Evolutionary conservation across 331 rosid species (phyloP).

Genomic region (Saraca asoca): DNA sequence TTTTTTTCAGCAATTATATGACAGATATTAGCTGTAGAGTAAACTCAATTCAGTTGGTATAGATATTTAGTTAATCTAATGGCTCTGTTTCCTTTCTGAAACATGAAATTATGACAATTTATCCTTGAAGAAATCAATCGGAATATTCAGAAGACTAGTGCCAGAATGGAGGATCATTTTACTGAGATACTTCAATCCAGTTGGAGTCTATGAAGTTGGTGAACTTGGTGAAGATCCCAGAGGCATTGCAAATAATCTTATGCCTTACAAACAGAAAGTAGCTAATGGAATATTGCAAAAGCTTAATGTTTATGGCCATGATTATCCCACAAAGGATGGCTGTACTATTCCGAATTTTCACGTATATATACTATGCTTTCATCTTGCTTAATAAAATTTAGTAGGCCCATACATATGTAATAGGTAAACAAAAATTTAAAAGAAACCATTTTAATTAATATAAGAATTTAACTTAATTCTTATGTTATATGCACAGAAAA

Average conservation of each 20-base stretch:
- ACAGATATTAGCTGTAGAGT: background rate
- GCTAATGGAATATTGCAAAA: conserved; percentile 83
- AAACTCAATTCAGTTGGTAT: too few species aligned
- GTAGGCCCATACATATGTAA: too few species aligned
- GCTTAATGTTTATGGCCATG: conserved; percentile 76
- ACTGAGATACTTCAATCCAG: conserved; percentile 88
- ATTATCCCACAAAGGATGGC: conserved; percentile 86
- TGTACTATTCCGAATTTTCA: conserved; percentile 59
- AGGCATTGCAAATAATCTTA: conserved; percentile 88
- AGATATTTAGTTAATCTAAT: too few species aligned
- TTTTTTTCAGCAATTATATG: too few species aligned
- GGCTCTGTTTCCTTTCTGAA: conserved; percentile 29
- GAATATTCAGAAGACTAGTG: conserved; percentile 74
- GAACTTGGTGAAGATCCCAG: conserved; percentile 86
- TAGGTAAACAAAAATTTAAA: too few species aligned
- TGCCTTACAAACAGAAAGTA: conserved; percentile 93
- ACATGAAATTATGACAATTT: conserved; percentile 43
- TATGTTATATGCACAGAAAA: too few species aligned
- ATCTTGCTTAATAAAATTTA: background rate
- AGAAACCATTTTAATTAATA: too few species aligned
- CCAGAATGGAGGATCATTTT: conserved; percentile 75
- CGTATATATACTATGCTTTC: background rate
- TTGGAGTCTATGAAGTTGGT: conserved; percentile 91
- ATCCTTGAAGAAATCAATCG: conserved; percentile 83
- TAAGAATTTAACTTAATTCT: background rate